Base-by-base conservation (phyloP, 805 yeast species). In the Metahyphopichia silvanorum region DNA sequence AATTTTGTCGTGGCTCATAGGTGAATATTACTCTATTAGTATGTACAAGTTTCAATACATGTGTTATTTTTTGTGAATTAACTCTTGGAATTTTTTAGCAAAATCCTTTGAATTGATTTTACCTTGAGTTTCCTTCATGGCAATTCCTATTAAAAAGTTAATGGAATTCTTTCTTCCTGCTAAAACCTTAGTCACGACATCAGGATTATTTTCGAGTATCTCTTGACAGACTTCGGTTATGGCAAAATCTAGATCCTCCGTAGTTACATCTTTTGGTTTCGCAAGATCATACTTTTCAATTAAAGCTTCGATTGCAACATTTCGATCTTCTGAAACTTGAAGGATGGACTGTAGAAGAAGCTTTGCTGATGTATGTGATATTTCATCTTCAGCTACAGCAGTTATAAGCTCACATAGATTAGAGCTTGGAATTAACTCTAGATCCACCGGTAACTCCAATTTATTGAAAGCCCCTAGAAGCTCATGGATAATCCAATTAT, bases 401-500 rank as follows among this genome's bases (percentile, higher is more conserved):
- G 46, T 34, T 18, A 89, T 61, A 8, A 91, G 55, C 24, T 78
- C 77, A 0, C 77, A 66, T 26, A 89, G 65, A 24, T 60, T 64
- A 1, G 48, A 35, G 0, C 74, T 65, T 0, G 78, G 57, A 1
- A 66, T 27, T 1, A 43, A 15, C 0, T 35, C 8, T 8, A 55
- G 39, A 27, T 62, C 59, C 4, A 63, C 38, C 6, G 71, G 49
- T 3, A 52, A 38, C 16, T 70, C 63, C 6, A 75, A 64, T 48
- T 76, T 79, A 6, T 77, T 68, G 38, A 86, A 64, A 10, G 76
- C 64, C 0, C 97, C 96, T 12, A 86, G 49, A 25, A 87, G 60
- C 42, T 86, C 89, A 57, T 91, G 89, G 6, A 86, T 76, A 6
- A 87, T 55, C 95, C 96, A 91, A 50, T 83, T 86, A 18, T 79